Evolutionary conservation across 2,329 filamentous ascomycete genomes (phyloP), one percentile per base, ranked within the genome.

Genomic region (Apiospora saccharicola): DNA sequence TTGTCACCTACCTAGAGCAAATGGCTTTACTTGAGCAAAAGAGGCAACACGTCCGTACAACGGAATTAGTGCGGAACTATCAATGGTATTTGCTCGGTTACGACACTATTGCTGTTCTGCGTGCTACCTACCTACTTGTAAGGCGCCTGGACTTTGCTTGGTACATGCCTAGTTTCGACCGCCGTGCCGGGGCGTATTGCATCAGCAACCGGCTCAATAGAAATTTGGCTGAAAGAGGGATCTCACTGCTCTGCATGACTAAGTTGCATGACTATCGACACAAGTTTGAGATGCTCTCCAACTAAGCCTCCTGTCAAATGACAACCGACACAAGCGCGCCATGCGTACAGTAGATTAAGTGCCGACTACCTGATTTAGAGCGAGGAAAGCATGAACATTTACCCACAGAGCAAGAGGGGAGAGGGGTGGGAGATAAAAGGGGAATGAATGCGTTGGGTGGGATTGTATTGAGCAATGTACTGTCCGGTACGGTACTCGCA

Each of bases 11-110:
- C 16, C 57, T n/a, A n/a, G 34, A 37, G 57, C 57, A 64, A 10
- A 64, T 64, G 57, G 57, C 57, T 64, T 64, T 22, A 41, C 34
- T 41, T 64, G 57, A 30, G 34, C 34, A 19, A 64, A 64, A 64
- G 57, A 64, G 57, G 57, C 57, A 64, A 64, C 34, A 41, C 34
- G 57, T 41, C 57, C 57, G 57, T n/a, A 64, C 57, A 22, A 41
- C 34, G 57, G 57, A 41, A 64, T 41, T 34, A n/a, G 30, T n/a
- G 57, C 57, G 57, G 57, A 64, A 64, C 41, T 64, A 19, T 34
- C 1, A 2, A 53, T 30, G 51, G 24, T 30, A 53, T n/a, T 49
- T 26, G 49, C 49, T 51, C 49, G n/a, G 49, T 26, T 34, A 61
- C 26, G 26, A 34, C 26, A 22, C 53, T 53, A 61, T 19, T 22